Evolutionary conservation across 1,139 yeast genomes (phyloP), one percentile per base, ranked within the genome.

Genomic region (Candida mesenterica): DNA sequence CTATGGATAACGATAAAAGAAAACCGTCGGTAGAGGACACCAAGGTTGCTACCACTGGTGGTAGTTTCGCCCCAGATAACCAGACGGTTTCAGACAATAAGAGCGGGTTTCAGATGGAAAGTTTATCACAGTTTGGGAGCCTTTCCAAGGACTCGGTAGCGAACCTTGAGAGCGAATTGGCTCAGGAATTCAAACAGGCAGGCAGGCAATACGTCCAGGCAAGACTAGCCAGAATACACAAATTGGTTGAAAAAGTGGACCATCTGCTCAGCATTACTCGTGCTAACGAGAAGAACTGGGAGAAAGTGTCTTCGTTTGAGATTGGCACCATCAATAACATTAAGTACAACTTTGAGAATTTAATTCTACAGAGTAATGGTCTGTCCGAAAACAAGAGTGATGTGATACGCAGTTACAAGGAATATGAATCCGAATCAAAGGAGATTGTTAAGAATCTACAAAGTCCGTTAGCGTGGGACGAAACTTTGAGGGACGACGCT

Each of bases 201-300:
- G 51, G 68, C 13, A 55, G 50, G 32, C 50, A 53, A 15, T 69
- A 64, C 41, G 42, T 68, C 13, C 41, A 49, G 15, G 55, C 67
- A 2, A 49, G 75, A 29, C 46, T 62, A 17, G 42, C 57, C 2
- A 50, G 75, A 38, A 55, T 66, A 9, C 52, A 64, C 31, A 46
- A 51, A 15, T 45, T 69, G 44, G 45, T 67, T 19, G 57, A 51
- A 1, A 48, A 47, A 24, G 40, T 69, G 10, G 54, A 50, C 31
- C 39, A 48, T 16, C 62, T 61, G 44, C 53, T 68, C 15, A 53
- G 61, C 33, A 35, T 46, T 22, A 50, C 62, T 14, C 50, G 43
- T 13, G 57, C 59, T 6, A 60, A 61, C 39, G 71, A 66, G 24
- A 52, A 54, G 32, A 50, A 52, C 23, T 70, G 76, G 75, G 43